Evolutionary conservation across 805 yeast genomes (phyloP).

Genomic region (Candida adriatica): DNA sequence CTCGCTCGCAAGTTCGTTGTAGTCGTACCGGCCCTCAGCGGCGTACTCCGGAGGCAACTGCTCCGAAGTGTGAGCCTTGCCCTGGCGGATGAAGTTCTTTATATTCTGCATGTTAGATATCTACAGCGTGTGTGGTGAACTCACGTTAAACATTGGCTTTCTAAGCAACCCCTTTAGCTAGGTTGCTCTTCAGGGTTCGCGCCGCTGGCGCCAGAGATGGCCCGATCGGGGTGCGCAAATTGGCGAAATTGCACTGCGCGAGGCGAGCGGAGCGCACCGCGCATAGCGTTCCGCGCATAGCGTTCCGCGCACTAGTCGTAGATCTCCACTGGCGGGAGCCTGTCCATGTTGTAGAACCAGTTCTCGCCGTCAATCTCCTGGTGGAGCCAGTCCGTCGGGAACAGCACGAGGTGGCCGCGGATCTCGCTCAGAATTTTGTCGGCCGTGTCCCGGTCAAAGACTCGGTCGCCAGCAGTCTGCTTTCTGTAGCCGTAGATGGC

Average conservation of each 20-base stretch:
- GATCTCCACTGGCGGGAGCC: conserved; percentile 92
- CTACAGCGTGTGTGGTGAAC: no score
- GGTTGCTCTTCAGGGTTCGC: no score
- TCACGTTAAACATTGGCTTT: not conserved
- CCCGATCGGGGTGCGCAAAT: no score
- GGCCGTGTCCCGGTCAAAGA: conserved; percentile 71
- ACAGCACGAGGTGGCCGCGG: conserved; percentile 84
- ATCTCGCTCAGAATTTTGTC: conserved; percentile 63
- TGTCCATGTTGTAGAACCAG: conserved; percentile 92
- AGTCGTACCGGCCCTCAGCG: conserved; percentile 12
- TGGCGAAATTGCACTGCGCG: no score
- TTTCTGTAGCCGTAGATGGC: conserved; percentile 30
- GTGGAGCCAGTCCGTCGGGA: conserved; percentile 87
- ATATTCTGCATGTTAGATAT: conserved; percentile 26
- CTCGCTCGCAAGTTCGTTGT: conserved; percentile 22
- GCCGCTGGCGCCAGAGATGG: no score
- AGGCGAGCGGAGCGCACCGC: no score
- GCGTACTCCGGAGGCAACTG: conserved; percentile 1
- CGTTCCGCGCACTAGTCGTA: conserved; percentile 44
- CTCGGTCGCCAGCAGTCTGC: conserved; percentile 36
- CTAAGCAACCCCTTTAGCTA: no score
- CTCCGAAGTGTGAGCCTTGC: conserved; percentile 26
- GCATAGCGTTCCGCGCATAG: no score
- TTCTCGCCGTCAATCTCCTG: conserved; percentile 85
- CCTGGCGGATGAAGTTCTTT: conserved; percentile 37